Percentiles rank a stretch among this genome's conserved stretches.
Conservation (phyloP, 164 flowering plant species). For the Cinnamomum micranthum region DNA sequence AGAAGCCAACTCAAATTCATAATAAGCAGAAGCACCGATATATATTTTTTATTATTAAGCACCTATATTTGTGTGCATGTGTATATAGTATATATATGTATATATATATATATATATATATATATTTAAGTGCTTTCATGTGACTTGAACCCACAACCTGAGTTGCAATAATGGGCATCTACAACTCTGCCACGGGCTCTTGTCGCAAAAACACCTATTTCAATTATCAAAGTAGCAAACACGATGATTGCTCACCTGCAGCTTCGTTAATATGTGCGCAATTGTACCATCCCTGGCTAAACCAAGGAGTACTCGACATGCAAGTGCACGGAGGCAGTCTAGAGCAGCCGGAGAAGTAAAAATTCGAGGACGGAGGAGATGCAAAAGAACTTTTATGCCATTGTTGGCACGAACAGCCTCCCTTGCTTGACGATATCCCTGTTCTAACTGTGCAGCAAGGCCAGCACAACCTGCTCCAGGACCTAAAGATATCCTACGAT, state of each 20-base stretch:
- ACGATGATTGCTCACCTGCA: constrained; percentile 52
- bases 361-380: constrained; percentile 88
- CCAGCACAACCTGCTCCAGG: constrained; percentile 91
- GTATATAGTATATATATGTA: no score
- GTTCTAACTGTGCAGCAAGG: constrained; percentile 92
- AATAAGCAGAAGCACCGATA: no score
- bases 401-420: constrained; percentile 94
- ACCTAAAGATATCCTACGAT: constrained; percentile 88
- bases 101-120: no score
- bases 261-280: constrained; percentile 94
- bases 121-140: no score
- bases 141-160: no score
- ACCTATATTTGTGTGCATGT: no score
- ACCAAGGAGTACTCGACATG: constrained; percentile 95
- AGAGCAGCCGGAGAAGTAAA: constrained; percentile 70
- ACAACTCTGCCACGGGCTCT: no score
- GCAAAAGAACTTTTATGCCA: constrained; percentile 92
- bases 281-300: constrained; percentile 94
- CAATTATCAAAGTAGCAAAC: neutral
- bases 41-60: no score
- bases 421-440: constrained; percentile 84
- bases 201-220: neutral
- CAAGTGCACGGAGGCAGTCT: constrained; percentile 96
- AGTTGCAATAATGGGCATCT: no score
- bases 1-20: no score